Conservation (phyloP, 805 yeast genomes). For the Kazachstania martiniae region DNA sequence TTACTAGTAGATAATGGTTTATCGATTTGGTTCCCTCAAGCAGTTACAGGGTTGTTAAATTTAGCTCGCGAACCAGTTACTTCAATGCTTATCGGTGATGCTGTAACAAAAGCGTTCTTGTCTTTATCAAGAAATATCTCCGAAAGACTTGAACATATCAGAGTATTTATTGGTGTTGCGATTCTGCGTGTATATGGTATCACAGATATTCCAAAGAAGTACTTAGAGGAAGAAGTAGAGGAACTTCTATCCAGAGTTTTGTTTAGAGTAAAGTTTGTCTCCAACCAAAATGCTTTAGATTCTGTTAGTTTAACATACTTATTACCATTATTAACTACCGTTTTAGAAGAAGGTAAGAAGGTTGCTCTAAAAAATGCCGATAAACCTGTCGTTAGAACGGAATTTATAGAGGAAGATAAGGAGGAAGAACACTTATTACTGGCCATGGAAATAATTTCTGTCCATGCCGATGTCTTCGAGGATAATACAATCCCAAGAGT, state of each 20-base stretch:
- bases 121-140: conserved; percentile 42
- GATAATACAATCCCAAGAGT: conserved; percentile 60
- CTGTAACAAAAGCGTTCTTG: conserved; percentile 42
- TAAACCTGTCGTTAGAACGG: conserved; percentile 45
- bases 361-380: conserved; percentile 43
- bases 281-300: conserved; percentile 66
- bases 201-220: conserved; percentile 35
- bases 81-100: conserved; percentile 31
- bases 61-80: conserved; percentile 32
- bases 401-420: conserved; percentile 71
- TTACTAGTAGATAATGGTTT: conserved; percentile 52
- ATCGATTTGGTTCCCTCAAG: conserved; percentile 59
- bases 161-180: conserved; percentile 55
- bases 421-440: conserved; percentile 78
- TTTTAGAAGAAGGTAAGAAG: conserved; percentile 54
- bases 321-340: conserved; percentile 61
- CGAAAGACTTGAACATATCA: conserved; percentile 39
- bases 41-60: conserved; percentile 40
- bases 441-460: conserved; percentile 62
- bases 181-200: conserved; percentile 48
- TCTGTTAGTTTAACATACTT: conserved; percentile 57
- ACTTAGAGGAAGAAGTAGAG: conserved; percentile 39
- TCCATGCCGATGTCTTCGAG: conserved; percentile 58
- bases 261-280: conserved; percentile 62
- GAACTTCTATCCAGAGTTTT: conserved; percentile 54